Evolutionary conservation across 306 rosid species (phyloP), one percentile per base, ranked within the genome.

Genomic region (Fagus sylvatica): DNA sequence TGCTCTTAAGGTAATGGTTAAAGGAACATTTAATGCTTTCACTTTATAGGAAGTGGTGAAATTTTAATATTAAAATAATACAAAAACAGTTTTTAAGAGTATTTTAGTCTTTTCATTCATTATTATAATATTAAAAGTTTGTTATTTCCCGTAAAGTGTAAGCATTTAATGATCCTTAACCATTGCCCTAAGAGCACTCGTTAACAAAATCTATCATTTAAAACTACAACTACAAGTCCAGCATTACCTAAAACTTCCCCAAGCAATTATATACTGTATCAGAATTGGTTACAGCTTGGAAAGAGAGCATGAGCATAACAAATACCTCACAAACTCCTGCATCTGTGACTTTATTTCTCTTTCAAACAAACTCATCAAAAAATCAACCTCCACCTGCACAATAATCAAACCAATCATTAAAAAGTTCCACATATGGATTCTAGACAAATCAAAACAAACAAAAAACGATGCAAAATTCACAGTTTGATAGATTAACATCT

Each of bases 351-450:
- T 60, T 53, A 88, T 85, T 28, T 82, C 76, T 40, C 79, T 79
- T 67, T 88, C 93, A 36, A 90, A 90, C 49, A 88, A 81, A n/a
- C 64, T 79, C 90, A 92, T 64, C 82, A 90, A 79, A 75, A 87
- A 90, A 5, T 85, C 88, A 64, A 92, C 85, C 76, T 90, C 97
- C 81, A 87, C 88, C 97, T 92, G 77, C 77, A 80, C 32, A 56
- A 71, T 16, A 62, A 71, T 60, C 73, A 75, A 80, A 71, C 71
- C 76, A 33, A 48, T 53, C 36, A 73, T 11, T 41, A 36, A 19
- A 61, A 11, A 11, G 1, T 34, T 74, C 30, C 56, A 28, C 39
- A 7, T n/a, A 22, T 5, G 36, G 42, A 17, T 49, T n/a, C 17
- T 62, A 15, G 28, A 51, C 17, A 73, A 32, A n/a, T 11, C 22